phyloP scores from a whole-genome alignment of 495 filamentous ascomycete species.

The Neurospora sublineolata region DNA sequence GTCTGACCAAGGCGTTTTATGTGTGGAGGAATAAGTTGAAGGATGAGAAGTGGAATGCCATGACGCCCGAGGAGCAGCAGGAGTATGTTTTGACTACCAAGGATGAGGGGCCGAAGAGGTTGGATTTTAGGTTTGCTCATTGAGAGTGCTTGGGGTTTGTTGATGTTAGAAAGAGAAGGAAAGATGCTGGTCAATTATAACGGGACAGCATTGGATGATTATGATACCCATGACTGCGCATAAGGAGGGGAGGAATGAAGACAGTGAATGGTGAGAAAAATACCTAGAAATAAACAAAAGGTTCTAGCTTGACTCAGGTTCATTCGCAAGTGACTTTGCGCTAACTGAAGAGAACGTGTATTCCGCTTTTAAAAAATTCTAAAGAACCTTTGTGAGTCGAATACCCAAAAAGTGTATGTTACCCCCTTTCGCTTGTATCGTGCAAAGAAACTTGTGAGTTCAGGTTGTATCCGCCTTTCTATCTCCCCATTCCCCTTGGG shows the following conservation, averaged over 20 bases:
- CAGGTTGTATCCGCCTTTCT: no score
- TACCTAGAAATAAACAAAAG: no score
- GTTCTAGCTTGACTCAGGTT: no score
- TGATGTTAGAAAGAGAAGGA: neutral
- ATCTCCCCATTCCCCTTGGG: no score
- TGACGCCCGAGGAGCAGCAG: conserved; percentile 26
- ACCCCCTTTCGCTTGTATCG: no score
- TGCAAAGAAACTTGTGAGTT: no score
- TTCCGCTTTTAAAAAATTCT: no score
- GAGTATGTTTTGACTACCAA: conserved; percentile 18
- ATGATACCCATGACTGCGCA: neutral
- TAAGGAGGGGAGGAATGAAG: neutral
- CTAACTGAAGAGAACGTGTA: no score
- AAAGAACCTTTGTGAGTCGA: no score
- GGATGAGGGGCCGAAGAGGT: conserved; percentile 20
- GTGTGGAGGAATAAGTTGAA: conserved; percentile 25
- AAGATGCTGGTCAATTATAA: neutral
- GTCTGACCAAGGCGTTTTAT: conserved; percentile 30
- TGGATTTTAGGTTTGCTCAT: conserved; percentile 23
- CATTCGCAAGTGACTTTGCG: no score
- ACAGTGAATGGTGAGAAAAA: no score
- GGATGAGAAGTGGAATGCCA: conserved; percentile 25
- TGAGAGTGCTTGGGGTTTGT: neutral
- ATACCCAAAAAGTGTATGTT: no score
- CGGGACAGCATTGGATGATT: neutral